Conservation (phyloP, 345 rosid species). For the Crucihimalaya himalaica region DNA sequence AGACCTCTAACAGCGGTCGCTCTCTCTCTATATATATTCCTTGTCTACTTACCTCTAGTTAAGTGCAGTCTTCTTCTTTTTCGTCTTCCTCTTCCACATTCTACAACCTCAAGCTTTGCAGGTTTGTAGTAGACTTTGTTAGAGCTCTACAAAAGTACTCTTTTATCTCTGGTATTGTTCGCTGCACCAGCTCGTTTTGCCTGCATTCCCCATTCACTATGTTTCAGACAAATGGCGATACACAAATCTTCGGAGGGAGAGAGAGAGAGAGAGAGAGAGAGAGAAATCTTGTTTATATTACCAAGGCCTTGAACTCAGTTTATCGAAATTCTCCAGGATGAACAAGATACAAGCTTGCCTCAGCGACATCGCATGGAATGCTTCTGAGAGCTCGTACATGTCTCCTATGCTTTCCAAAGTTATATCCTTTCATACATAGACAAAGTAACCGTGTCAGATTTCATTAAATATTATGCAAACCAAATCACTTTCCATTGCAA, state of each 20-base stretch:
- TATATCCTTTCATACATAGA: slow-evolving; percentile 59
- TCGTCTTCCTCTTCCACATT: slow-evolving; percentile 23
- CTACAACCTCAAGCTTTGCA: slow-evolving; percentile 57
- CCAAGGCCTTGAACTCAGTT: slow-evolving; percentile 77
- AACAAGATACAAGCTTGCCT: slow-evolving; percentile 90
- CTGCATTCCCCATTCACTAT: slow-evolving; percentile 44
- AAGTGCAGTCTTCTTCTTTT: slow-evolving; percentile 34
- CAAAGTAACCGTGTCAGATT: slow-evolving; percentile 30
- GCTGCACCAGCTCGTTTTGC: slow-evolving; percentile 70
- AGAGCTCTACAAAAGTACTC: slow-evolving; percentile 74
- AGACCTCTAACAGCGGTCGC: slow-evolving; percentile 31
- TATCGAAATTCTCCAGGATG: slow-evolving; percentile 88
- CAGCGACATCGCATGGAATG: slow-evolving; percentile 87
- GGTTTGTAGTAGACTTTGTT: slow-evolving; percentile 62
- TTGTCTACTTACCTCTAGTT: slow-evolving; percentile 42
- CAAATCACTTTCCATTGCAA: not conserved
- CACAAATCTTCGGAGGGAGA: not conserved
- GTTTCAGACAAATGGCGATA: not conserved
- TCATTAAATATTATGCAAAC: not conserved
- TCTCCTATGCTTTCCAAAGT: slow-evolving; percentile 84
- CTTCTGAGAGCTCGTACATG: slow-evolving; percentile 99
- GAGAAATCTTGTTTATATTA: slow-evolving; percentile 35
- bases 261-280: no score
- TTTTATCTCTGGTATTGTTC: slow-evolving; percentile 75
- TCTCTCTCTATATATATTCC: slow-evolving; percentile 11